A percentile compares a stretch with the other conserved stretches of the same genome.
Conservation (phyloP, 2,329 filamentous ascomycete species). For the Didymella sp. region DNA sequence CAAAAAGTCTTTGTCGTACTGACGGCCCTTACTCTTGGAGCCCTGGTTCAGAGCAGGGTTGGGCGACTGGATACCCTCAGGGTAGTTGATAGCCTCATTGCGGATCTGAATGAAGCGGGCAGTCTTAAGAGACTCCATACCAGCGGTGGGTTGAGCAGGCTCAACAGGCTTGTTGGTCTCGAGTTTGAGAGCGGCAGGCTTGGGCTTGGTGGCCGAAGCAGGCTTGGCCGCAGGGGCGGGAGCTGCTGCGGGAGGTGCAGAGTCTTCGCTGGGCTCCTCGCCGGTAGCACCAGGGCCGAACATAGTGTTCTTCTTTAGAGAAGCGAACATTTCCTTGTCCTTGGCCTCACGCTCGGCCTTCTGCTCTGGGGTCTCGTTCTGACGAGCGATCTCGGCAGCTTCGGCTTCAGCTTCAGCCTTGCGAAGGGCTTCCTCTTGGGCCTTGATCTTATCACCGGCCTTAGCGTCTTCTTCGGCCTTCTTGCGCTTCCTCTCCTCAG, state of each 20-base stretch:
- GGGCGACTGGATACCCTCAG: conserved; percentile 81
- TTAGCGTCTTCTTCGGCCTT: conserved; percentile 66
- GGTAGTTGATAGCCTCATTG: conserved; percentile 76
- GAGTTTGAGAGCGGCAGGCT: conserved; percentile 88
- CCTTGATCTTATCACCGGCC: conserved; percentile 52
- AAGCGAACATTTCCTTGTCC: conserved; percentile 52
- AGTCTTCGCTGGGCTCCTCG: conserved; percentile 31
- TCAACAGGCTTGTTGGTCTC: conserved; percentile 86
- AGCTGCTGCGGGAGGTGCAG: conserved; percentile 58
- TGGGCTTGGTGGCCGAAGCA: conserved; percentile 69
- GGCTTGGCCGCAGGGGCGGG: conserved; percentile 39
- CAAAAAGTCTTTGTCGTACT: conserved; percentile 94
- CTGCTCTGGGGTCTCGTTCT: conserved; percentile 51
- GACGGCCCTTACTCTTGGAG: conserved; percentile 83
- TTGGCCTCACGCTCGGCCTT: conserved; percentile 51
- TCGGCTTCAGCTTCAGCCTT: conserved; percentile 59
- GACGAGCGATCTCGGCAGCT: conserved; percentile 54
- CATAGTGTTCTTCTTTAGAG: conserved; percentile 57
- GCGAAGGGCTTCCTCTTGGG: conserved; percentile 62
- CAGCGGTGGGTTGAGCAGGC: conserved; percentile 89
- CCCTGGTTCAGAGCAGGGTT: conserved; percentile 90
- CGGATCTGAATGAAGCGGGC: conserved; percentile 86
- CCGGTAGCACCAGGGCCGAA: conserved; percentile 55
- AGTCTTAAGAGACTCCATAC: conserved; percentile 90
- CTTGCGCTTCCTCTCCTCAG: conserved; percentile 72